Evolutionary conservation across 495 filamentous ascomycete genomes (phyloP).

Genomic region (Bombardia bombarda): DNA sequence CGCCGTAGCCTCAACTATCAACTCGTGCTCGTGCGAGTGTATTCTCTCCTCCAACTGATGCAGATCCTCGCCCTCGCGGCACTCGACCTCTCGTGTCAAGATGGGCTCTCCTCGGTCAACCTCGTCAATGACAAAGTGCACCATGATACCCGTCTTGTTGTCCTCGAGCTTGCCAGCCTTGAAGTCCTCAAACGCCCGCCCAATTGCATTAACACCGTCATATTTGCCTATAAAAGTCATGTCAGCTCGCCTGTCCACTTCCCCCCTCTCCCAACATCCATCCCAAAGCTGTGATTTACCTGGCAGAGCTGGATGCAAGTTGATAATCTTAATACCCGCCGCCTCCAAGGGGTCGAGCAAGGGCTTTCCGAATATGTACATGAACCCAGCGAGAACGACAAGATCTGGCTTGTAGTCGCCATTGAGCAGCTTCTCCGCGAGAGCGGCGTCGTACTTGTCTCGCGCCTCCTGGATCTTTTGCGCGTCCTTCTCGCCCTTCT

Average conservation of each 20-base stretch:
- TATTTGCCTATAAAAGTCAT: not conserved
- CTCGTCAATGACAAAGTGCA: constrained; percentile 78
- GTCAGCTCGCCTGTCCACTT: not conserved
- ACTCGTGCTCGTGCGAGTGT: constrained; percentile 60
- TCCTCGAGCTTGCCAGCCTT: constrained; percentile 58
- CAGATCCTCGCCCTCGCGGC: constrained; percentile 57
- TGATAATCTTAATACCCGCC: constrained; percentile 63
- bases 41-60: constrained; percentile 62
- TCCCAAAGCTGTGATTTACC: constrained; percentile 9
- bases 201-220: constrained; percentile 37
- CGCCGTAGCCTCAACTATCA: constrained; percentile 60
- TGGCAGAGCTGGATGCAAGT: constrained; percentile 76
- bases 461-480: constrained; percentile 53
- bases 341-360: constrained; percentile 56
- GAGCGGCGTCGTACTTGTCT: constrained; percentile 69
- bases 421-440: constrained; percentile 59
- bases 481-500: constrained; percentile 41
- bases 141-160: constrained; percentile 80
- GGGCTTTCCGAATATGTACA: constrained; percentile 46
- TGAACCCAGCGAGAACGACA: constrained; percentile 62
- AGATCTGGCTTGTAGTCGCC: constrained; percentile 56
- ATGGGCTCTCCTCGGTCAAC: constrained; percentile 78
- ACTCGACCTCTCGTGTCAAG: constrained; percentile 61
- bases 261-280: too few species aligned
- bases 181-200: constrained; percentile 69